phyloP scores from a whole-genome alignment of 148 eudicot genomes.

The Rhododendron simsii region DNA sequence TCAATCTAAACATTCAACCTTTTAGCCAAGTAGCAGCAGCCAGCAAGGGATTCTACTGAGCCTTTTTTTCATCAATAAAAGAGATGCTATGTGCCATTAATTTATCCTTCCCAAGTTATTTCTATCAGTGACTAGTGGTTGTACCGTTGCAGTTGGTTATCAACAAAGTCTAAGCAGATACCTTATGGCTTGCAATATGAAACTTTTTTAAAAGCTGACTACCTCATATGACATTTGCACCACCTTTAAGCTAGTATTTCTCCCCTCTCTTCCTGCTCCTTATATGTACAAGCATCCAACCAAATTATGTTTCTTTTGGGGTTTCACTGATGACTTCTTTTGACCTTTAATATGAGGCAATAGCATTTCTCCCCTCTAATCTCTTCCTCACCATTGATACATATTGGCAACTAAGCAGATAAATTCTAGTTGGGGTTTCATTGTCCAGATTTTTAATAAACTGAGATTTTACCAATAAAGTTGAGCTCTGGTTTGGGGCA shows the following conservation, averaged over 20 bases:
- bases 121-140: not conserved
- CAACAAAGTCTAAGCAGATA: not conserved
- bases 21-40: not conserved
- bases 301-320: not conserved
- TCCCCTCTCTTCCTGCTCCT: not conserved
- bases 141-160: not conserved
- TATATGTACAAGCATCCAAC: not conserved
- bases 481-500: not conserved
- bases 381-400: too few relatives aligned
- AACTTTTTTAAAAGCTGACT: not conserved
- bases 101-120: not conserved
- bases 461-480: not conserved
- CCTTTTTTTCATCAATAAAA: not conserved
- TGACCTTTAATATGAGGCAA: not conserved
- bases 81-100: not conserved
- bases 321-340: not conserved
- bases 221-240: not conserved
- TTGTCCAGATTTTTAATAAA: not conserved
- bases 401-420: too few relatives aligned
- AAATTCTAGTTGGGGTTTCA: too few relatives aligned
- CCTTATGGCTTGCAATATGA: not conserved
- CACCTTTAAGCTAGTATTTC: not conserved
- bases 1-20: not conserved
- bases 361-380: not conserved
- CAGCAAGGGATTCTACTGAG: not conserved